phyloP scores from a whole-genome alignment of 768 basidiomycete species.

The Lentinula detonsa region DNA sequence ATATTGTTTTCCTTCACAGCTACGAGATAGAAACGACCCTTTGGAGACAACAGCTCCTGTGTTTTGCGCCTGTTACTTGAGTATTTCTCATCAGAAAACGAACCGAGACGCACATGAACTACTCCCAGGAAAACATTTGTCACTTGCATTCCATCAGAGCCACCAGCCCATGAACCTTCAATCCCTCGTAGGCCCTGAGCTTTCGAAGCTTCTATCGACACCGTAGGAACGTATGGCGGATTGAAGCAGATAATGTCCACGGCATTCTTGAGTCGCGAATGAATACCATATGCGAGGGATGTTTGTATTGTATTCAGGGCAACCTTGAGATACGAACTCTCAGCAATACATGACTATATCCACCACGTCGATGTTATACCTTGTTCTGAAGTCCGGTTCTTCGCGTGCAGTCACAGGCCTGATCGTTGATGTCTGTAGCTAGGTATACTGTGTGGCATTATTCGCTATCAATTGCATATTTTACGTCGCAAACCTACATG shows the following conservation, averaged over 20 bases:
- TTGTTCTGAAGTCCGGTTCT: constrained; percentile 71
- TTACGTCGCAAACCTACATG: constrained; percentile 39
- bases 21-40: constrained; percentile 85
- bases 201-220: constrained; percentile 48
- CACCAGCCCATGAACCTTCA: constrained; percentile 91
- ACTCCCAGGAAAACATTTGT: constrained; percentile 62
- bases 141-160: constrained; percentile 75
- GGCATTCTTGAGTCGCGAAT: constrained; percentile 44
- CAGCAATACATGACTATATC: too few species aligned
- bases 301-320: constrained; percentile 60
- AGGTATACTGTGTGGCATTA: constrained; percentile 55
- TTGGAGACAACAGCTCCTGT: constrained; percentile 62
- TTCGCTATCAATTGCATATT: neutral
- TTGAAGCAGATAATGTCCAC: constrained; percentile 93
- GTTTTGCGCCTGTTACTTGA: too few species aligned
- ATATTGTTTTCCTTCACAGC: constrained; percentile 83
- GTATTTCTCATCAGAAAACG: neutral
- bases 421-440: constrained; percentile 84
- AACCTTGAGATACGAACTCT: constrained; percentile 32
- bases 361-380: constrained; percentile 25
- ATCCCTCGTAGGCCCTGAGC: constrained; percentile 60
- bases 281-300: constrained; percentile 56
- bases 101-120: constrained; percentile 24
- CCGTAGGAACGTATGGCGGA: constrained; percentile 93
- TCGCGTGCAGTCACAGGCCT: constrained; percentile 62